Conservation (phyloP, 148 eudicot species). For the Rhododendron ferrugineum region DNA sequence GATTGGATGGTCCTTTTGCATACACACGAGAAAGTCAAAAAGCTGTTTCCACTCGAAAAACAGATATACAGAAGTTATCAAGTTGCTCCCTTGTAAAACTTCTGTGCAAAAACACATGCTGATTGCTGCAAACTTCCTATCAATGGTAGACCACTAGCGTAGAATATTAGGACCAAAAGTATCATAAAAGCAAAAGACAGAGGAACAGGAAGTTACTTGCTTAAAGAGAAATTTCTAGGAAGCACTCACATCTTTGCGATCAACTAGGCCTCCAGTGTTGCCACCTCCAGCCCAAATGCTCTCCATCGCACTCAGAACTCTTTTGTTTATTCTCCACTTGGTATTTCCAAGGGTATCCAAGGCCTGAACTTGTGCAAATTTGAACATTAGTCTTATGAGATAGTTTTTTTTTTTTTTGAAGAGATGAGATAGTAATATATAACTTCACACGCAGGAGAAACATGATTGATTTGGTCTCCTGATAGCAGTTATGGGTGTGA, state of each 20-base stretch:
- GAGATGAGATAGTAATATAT: background rate
- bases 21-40: background rate
- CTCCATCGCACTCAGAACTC: conserved; percentile 64
- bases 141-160: background rate
- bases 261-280: conserved; percentile 62
- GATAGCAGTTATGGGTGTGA: background rate
- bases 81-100: background rate
- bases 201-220: background rate
- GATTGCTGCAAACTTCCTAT: background rate
- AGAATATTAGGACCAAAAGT: background rate
- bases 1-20: background rate
- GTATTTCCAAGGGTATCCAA: conserved; percentile 82
- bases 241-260: conserved; percentile 72
- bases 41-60: background rate
- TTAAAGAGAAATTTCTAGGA: background rate
- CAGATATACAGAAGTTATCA: background rate
- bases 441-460: conserved; percentile 1
- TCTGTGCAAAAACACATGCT: background rate
- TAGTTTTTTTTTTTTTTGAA: background rate
- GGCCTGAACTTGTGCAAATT: conserved; percentile 44
- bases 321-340: conserved; percentile 81
- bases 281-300: conserved; percentile 86
- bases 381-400: background rate
- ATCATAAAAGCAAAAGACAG: background rate
- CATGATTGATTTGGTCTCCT: background rate